Base-by-base conservation (phyloP, 2,329 filamentous ascomycete species). In the Aspergillus sp. region DNA sequence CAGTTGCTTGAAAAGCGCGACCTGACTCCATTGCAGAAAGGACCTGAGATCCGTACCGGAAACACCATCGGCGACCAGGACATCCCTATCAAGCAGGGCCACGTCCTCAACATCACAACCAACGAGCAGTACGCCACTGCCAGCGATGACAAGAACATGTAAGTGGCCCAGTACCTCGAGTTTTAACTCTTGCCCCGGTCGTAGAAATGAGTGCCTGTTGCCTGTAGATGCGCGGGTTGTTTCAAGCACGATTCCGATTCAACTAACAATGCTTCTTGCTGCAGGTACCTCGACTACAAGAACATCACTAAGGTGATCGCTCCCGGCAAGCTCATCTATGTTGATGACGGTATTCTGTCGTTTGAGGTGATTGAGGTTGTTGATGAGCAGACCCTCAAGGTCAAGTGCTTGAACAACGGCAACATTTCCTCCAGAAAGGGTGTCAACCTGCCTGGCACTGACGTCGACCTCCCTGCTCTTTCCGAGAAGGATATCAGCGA, bases 301-400 rank as follows among this genome's bases (percentile, higher is more conserved):
- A 98, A 98, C 80, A 97, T 98, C 73, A 96, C 91, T 74, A 95
- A 94, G 77, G 93, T 98, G 60, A 97, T 98, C 65, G 73, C 87
- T 67, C 77, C 81, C 47, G 93, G 91, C 64, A 90, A 93, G 62
- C 85, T 86, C 71, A 94, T 98, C 78, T 98, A 95, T 74, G 93
- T 98, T 60, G 93, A 98, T 64, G 93, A 98, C 64, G 93, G 93
- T 72, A 91, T 98, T 56, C 85, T 97, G 59, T 94, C 91, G 27
- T 97, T 98, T 61, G 86, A 96, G 66, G 93, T 98, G 51, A 70
- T 96, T 57, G 81, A 88, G 66, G 78, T 98, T 58, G 79, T 87
- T 53, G 88, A 98, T 65, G 86, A 91, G 38, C 79, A 95, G 82
- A 98, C 86, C 55, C 74, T 98, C 67, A 85, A 85, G 68, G 88